Evolutionary conservation across 805 yeast genomes (phyloP).

Genomic region (Candida nemodendra): DNA sequence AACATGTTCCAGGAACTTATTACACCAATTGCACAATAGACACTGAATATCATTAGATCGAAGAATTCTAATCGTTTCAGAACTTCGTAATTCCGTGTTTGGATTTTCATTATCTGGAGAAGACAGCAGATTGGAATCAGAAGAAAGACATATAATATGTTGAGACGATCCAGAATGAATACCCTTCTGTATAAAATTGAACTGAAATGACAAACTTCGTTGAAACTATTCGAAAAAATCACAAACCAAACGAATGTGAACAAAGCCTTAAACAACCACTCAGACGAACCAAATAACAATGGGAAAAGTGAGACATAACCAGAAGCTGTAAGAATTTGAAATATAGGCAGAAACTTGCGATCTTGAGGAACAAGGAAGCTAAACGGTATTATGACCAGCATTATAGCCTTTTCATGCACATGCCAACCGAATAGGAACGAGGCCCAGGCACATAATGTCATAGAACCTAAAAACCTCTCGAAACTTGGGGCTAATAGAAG

Average conservation of each 20-base stretch:
- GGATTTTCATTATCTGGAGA: slow-evolving; percentile 46
- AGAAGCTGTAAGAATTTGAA: slow-evolving; percentile 67
- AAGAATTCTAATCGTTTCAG: slow-evolving; percentile 67
- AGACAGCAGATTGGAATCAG: slow-evolving; percentile 60
- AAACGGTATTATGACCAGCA: slow-evolving; percentile 84
- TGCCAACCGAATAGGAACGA: slow-evolving; percentile 98
- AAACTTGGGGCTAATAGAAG: slow-evolving; percentile 67
- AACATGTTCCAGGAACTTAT: slow-evolving; percentile 85
- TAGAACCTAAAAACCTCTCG: slow-evolving; percentile 75
- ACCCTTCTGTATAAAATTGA: slow-evolving; percentile 41
- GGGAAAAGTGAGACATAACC: slow-evolving; percentile 92
- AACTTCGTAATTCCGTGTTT: slow-evolving; percentile 52
- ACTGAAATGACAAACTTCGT: slow-evolving; percentile 57
- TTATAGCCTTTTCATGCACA: slow-evolving; percentile 96
- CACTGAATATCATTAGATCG: slow-evolving; percentile 77
- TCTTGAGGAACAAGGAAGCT: slow-evolving; percentile 73
- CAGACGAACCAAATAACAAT: slow-evolving; percentile 73
- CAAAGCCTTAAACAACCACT: slow-evolving; percentile 70
- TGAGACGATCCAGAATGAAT: slow-evolving; percentile 70
- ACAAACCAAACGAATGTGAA: slow-evolving; percentile 87
- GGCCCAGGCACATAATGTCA: slow-evolving; percentile 87
- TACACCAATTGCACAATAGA: slow-evolving; percentile 84
- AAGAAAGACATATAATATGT: slow-evolving; percentile 64
- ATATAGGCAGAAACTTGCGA: slow-evolving; percentile 67
- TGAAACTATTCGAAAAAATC: slow-evolving; percentile 68